Percentiles rank a stretch among this genome's conserved stretches.
These are phyloP conservation scores for Takashimella tepidaria DNA, from an alignment of 1,284 basidiomycete genomes.

Conservation along the genomic window DNA sequence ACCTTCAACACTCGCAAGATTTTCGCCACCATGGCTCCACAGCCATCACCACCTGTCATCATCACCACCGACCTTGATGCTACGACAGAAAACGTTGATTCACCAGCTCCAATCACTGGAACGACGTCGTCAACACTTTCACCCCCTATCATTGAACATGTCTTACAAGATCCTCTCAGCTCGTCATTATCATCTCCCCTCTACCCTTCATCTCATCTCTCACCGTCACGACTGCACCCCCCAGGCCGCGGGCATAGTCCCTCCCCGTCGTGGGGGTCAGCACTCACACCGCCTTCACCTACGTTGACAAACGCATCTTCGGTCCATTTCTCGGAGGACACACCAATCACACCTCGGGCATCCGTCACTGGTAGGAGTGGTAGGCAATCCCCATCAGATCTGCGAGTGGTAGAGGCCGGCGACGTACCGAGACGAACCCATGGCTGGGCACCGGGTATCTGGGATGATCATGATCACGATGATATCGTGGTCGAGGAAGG, in stretches of 20 bases:
- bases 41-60: conserved; percentile 28
- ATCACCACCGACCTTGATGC: conserved; percentile 37
- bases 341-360: conserved; percentile 20
- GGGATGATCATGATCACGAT: conserved; percentile 6
- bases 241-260: conserved; percentile 13
- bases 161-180: conserved; percentile 10
- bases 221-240: neutral
- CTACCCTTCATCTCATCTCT: conserved; percentile 21
- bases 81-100: conserved; percentile 6
- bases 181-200: conserved; percentile 24
- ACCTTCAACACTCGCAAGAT: no score
- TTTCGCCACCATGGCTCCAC: conserved; percentile 10
- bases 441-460: conserved; percentile 21
- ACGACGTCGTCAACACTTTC: conserved; percentile 6
- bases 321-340: conserved; percentile 36
- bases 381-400: conserved; percentile 58
- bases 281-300: conserved; percentile 35
- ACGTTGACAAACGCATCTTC: conserved; percentile 35
- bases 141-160: conserved; percentile 8
- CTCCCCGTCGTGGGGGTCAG: conserved; percentile 21
- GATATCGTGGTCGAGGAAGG: conserved; percentile 5
- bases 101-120: conserved; percentile 1
- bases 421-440: conserved; percentile 16
- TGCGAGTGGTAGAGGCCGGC: conserved; percentile 27
- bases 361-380: conserved; percentile 60